phyloP scores from a whole-genome alignment of 768 basidiomycete species.

The Kwoniella dendrophila region DNA sequence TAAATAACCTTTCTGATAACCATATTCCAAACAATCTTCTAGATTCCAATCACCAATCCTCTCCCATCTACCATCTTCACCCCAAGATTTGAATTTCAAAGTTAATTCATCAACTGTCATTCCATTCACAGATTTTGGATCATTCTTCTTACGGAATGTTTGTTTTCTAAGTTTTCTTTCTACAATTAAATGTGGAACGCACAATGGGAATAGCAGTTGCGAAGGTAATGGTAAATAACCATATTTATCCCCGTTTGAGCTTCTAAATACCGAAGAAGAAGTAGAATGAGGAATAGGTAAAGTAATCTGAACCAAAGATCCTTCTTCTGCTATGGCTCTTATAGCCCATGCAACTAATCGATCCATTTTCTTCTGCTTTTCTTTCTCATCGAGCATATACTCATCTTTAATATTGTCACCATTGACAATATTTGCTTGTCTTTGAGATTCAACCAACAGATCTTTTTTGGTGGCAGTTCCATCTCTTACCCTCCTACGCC shows the following conservation, averaged over 20 bases:
- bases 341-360: slow-evolving; percentile 34
- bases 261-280: not conserved
- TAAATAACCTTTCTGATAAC: slow-evolving; percentile 24
- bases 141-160: slow-evolving; percentile 19
- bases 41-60: slow-evolving; percentile 39
- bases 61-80: slow-evolving; percentile 48
- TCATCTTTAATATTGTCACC: not conserved
- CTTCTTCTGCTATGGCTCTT: slow-evolving; percentile 38
- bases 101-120: slow-evolving; percentile 37
- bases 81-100: slow-evolving; percentile 28
- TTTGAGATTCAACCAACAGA: slow-evolving; percentile 19
- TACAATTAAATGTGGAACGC: slow-evolving; percentile 22
- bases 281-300: not conserved
- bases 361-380: slow-evolving; percentile 15
- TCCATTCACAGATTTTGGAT: slow-evolving; percentile 33
- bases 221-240: slow-evolving; percentile 43
- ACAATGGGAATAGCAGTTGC: slow-evolving; percentile 34
- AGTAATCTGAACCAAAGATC: slow-evolving; percentile 35
- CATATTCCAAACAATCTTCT: slow-evolving; percentile 37
- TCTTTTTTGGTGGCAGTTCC: slow-evolving; percentile 33
- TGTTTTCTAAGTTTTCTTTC: slow-evolving; percentile 23
- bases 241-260: not conserved
- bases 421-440: not conserved
- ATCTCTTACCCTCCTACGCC: slow-evolving; percentile 33
- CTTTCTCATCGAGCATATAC: slow-evolving; percentile 4